Percentiles rank a stretch among this genome's conserved stretches.
Evolutionary conservation across 768 basidiomycete genomes (phyloP).

Genomic region (Mycena venus): DNA sequence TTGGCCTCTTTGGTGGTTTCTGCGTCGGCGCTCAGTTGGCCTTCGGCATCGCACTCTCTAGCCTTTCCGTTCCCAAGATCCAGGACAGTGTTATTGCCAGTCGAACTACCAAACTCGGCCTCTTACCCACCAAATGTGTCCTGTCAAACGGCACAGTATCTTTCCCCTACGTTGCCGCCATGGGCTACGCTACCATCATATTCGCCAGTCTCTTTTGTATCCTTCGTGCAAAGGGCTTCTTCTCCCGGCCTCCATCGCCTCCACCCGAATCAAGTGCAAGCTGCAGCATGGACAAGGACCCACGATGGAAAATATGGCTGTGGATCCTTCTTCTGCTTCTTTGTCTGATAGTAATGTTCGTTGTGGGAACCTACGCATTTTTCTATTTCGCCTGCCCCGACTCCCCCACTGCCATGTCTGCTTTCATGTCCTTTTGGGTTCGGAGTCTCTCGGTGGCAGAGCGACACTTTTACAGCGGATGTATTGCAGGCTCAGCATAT

Average conservation of each 20-base stretch:
- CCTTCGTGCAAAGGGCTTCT: conserved; percentile 5
- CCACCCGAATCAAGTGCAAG: background rate
- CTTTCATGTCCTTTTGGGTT: background rate
- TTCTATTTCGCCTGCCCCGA: background rate
- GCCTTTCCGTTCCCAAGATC: background rate
- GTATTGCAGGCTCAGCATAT: too few relatives aligned
- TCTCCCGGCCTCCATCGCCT: background rate
- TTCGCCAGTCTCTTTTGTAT: background rate
- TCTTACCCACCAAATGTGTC: background rate
- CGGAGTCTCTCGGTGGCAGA: background rate
- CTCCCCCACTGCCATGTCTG: background rate
- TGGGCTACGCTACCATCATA: too few relatives aligned
- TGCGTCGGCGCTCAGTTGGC: background rate
- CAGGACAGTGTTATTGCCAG: background rate
- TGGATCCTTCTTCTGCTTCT: background rate
- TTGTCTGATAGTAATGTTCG: background rate
- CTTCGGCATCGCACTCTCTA: background rate
- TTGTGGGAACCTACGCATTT: background rate
- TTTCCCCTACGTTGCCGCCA: conserved; percentile 10
- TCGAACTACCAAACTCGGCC: background rate
- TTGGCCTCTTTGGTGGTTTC: conserved; percentile 2
- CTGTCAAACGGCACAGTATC: background rate
- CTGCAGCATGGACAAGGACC: background rate
- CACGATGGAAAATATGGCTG: background rate
- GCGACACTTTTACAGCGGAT: background rate